Evolutionary conservation across 1,284 basidiomycete genomes (phyloP).

Genomic region (Sporisorium scitamineum): DNA sequence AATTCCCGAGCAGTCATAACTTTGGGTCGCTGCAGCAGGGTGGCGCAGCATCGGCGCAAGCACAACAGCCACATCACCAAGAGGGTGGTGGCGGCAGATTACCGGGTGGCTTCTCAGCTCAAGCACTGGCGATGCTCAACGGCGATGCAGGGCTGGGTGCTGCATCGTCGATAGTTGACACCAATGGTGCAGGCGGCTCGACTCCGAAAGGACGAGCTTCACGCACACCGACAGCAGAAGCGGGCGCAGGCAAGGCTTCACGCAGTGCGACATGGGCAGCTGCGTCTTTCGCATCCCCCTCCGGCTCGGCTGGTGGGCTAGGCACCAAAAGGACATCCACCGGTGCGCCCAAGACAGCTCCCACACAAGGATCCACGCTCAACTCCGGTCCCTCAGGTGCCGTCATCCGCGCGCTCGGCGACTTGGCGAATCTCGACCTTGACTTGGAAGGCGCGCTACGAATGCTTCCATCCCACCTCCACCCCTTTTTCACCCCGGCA

Average conservation of each 20-base stretch:
- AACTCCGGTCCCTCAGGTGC: conserved; percentile 31
- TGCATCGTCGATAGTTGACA: conserved; percentile 7
- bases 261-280: not conserved
- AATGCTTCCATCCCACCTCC: conserved; percentile 20
- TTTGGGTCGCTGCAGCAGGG: conserved; percentile 38
- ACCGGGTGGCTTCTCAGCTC: conserved; percentile 22
- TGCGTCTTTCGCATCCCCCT: conserved; percentile 15
- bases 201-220: conserved; percentile 27
- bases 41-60: not conserved
- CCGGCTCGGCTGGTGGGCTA: not conserved
- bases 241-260: not conserved
- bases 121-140: conserved; percentile 41
- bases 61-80: conserved; percentile 17
- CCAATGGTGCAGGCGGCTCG: conserved; percentile 11
- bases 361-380: conserved; percentile 19
- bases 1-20: conserved; percentile 57
- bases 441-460: conserved; percentile 29
- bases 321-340: conserved; percentile 30
- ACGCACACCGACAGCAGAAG: conserved; percentile 21
- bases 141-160: conserved; percentile 37
- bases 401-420: conserved; percentile 29
- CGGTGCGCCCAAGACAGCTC: conserved; percentile 30
- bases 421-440: conserved; percentile 37
- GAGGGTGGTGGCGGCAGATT: not conserved
- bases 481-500: conserved; percentile 22